Evolutionary conservation across 2,329 filamentous ascomycete genomes (phyloP).

Genomic region (Cadophora malorum): DNA sequence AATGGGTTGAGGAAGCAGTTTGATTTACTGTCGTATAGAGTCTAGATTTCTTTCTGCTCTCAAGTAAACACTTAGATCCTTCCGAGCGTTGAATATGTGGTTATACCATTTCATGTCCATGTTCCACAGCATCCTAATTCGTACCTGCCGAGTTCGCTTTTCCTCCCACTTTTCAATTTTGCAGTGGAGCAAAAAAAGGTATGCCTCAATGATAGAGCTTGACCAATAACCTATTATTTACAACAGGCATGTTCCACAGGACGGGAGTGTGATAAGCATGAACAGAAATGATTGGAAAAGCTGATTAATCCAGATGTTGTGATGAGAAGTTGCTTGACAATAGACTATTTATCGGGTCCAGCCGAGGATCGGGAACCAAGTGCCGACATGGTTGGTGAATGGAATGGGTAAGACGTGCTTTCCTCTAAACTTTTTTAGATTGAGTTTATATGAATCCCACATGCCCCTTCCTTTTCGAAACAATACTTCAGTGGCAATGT

Average conservation of each 20-base stretch:
- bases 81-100: too few relatives aligned
- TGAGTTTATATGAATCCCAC: neutral
- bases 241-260: neutral
- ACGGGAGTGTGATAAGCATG: neutral
- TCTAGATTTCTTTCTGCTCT: neutral
- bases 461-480: neutral
- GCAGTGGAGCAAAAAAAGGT: neutral
- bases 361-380: neutral
- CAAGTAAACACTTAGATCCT: too few relatives aligned
- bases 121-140: neutral
- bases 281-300: neutral
- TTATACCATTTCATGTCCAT: neutral
- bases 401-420: neutral
- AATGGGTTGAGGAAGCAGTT: neutral
- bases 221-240: neutral
- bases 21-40: neutral
- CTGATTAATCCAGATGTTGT: neutral
- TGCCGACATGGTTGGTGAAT: neutral
- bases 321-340: neutral
- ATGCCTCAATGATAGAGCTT: neutral
- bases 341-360: neutral
- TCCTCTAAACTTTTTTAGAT: neutral
- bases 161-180: neutral
- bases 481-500: neutral
- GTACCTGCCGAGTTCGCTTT: neutral